phyloP scores from a whole-genome alignment of 306 rosid species.

The Citrullus mucosospermus region DNA sequence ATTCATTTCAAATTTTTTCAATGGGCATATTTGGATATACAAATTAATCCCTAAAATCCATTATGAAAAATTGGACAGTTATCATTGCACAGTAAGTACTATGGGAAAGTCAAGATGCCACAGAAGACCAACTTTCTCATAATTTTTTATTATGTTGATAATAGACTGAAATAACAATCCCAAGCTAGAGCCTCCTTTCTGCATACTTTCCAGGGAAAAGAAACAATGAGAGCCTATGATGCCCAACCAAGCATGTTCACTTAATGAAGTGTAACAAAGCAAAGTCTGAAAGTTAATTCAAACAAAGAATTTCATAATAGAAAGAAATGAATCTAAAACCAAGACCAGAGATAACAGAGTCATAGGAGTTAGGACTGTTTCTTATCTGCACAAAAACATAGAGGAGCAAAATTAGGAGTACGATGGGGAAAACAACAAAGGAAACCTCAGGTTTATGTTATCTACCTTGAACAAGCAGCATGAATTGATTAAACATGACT shows the following conservation, averaged over 20 bases:
- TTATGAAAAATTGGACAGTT: background rate
- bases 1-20: background rate
- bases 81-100: background rate
- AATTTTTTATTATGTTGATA: background rate
- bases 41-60: background rate
- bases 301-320: slow-evolving; percentile 4
- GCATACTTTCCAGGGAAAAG: background rate
- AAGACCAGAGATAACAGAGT: slow-evolving; percentile 11
- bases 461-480: slow-evolving; percentile 88
- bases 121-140: background rate
- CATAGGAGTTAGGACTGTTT: slow-evolving; percentile 15
- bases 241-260: background rate
- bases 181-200: background rate
- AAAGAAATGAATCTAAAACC: slow-evolving; percentile 18
- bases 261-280: background rate
- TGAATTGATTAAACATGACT: slow-evolving; percentile 97
- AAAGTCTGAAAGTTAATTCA: background rate
- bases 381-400: slow-evolving; percentile 13
- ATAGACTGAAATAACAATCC: background rate
- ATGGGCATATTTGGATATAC: background rate
- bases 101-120: background rate
- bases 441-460: slow-evolving; percentile 59
- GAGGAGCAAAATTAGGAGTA: slow-evolving; percentile 20
- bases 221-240: background rate
- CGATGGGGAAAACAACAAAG: slow-evolving; percentile 43